Conservation (phyloP, 139 green algal species). For the Eudorina sp. region DNA sequence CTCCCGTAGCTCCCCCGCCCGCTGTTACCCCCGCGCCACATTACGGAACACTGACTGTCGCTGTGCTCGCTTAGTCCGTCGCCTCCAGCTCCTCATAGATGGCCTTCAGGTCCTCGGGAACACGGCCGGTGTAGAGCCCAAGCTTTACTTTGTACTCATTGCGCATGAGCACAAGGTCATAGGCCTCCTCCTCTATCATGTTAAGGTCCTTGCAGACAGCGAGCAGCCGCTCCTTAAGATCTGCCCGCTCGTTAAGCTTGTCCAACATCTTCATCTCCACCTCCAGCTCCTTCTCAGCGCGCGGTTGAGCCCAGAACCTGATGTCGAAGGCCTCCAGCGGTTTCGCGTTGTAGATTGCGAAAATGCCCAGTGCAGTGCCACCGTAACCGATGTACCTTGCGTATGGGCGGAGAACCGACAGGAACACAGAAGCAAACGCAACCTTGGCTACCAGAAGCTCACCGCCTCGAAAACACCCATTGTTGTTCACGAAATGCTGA, state of each 20-base stretch:
- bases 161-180: constrained; percentile 69
- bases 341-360: constrained; percentile 61
- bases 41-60: not conserved
- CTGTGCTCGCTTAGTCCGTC: not conserved
- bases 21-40: not conserved
- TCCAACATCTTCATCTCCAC: constrained; percentile 64
- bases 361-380: constrained; percentile 52
- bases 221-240: constrained; percentile 51
- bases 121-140: constrained; percentile 58
- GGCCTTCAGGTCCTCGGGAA: constrained; percentile 57
- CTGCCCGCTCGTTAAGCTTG: constrained; percentile 57
- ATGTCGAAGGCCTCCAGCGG: constrained; percentile 65
- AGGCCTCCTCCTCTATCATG: constrained; percentile 64
- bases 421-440: not conserved
- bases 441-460: too few species aligned
- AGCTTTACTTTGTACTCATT: constrained; percentile 67
- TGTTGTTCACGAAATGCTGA: too few species aligned
- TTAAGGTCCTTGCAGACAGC: constrained; percentile 61
- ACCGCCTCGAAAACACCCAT: too few species aligned
- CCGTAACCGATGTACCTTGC: constrained; percentile 60
- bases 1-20: not conserved
- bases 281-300: constrained; percentile 52
- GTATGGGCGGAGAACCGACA: not conserved
- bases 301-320: constrained; percentile 63
- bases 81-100: constrained; percentile 65